These are phyloP conservation scores for Durotheca rogersii DNA, from an alignment of 495 filamentous ascomycete genomes.

Conservation along the genomic window DNA sequence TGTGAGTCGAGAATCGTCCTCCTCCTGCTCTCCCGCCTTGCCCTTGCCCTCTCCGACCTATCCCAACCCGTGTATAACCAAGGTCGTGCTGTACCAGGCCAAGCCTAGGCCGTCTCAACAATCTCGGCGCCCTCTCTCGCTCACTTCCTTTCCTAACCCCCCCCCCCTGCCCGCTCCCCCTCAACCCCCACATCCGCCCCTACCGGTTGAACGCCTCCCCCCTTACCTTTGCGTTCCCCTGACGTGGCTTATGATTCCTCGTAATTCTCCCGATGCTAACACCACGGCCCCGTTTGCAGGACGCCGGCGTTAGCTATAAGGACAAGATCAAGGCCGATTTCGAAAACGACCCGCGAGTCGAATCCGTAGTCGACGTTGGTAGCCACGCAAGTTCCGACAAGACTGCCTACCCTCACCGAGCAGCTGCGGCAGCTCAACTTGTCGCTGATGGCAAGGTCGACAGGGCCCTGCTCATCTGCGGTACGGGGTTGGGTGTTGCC, in stretches of 20 bases:
- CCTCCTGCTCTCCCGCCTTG: neutral
- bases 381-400: conserved; percentile 60
- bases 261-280: conserved; percentile 14
- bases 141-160: neutral
- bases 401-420: conserved; percentile 81
- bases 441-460: conserved; percentile 69
- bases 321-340: conserved; percentile 74
- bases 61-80: too few relatives aligned
- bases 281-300: conserved; percentile 41
- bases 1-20: conserved; percentile 34
- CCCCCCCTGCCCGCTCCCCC: neutral
- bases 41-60: too few relatives aligned
- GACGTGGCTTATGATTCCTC: neutral
- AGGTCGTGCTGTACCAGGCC: too few relatives aligned
- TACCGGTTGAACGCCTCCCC: neutral
- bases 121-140: too few relatives aligned
- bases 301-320: conserved; percentile 79
- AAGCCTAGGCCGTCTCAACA: too few relatives aligned
- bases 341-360: conserved; percentile 64
- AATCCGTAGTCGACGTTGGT: conserved; percentile 67
- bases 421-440: conserved; percentile 66
- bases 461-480: conserved; percentile 82
- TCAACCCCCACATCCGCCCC: too few relatives aligned
- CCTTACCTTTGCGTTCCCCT: neutral
- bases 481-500: conserved; percentile 82